Evolutionary conservation across 305 asterid genomes (phyloP).

Genomic region (Solanum aculeatissimum): DNA sequence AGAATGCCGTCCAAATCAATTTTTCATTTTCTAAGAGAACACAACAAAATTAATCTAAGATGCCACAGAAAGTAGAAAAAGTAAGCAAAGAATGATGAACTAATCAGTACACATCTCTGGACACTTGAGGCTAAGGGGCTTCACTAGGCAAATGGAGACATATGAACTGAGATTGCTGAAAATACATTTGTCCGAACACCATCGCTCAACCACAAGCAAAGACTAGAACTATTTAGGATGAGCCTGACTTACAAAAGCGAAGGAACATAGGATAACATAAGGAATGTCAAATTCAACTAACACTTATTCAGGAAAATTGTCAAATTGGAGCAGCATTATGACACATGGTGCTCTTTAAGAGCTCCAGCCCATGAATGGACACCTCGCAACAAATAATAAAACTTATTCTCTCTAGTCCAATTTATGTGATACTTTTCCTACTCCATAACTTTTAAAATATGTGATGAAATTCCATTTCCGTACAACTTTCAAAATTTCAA

Average conservation of each 20-base stretch:
- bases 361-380: background rate
- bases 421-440: background rate
- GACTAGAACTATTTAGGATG: background rate
- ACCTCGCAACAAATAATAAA: background rate
- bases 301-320: background rate
- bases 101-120: background rate
- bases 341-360: background rate
- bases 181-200: background rate
- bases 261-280: background rate
- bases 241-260: background rate
- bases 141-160: background rate
- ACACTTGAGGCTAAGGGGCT: background rate
- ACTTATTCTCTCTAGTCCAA: background rate
- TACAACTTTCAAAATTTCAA: background rate
- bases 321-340: background rate
- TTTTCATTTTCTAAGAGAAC: background rate
- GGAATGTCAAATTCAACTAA: background rate
- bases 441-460: background rate
- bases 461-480: background rate
- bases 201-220: background rate
- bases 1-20: background rate
- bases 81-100: background rate
- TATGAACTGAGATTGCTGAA: background rate
- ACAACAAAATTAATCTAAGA: background rate
- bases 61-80: background rate